These are phyloP conservation scores for Trichothecium roseum DNA, from an alignment of 2,329 filamentous ascomycete species.

Conservation along the genomic window DNA sequence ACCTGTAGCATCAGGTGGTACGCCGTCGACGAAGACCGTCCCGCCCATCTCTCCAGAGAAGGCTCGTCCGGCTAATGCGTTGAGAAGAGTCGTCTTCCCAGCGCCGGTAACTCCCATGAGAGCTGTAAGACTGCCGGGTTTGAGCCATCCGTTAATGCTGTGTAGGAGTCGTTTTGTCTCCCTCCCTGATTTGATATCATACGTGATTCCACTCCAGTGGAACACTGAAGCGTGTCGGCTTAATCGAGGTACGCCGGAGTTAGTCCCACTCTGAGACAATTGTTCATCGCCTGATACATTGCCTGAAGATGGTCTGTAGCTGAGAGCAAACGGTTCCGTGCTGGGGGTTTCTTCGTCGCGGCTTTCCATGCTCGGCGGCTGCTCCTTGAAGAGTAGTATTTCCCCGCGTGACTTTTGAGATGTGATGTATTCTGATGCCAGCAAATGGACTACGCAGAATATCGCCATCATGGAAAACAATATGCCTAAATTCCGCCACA, in stretches of 20 bases:
- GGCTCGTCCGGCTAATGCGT: constrained; percentile 35
- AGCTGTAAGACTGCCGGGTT: constrained; percentile 77
- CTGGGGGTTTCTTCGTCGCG: too few relatives aligned
- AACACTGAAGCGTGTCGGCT: too few relatives aligned
- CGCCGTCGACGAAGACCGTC: constrained; percentile 58
- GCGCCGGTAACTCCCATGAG: constrained; percentile 53
- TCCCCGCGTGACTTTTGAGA: too few relatives aligned
- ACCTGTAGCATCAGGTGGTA: too few relatives aligned
- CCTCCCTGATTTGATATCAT: constrained; percentile 60
- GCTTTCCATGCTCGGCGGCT: constrained; percentile 18
- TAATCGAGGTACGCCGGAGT: too few relatives aligned
- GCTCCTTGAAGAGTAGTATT: too few relatives aligned
- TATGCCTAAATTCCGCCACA: too few relatives aligned
- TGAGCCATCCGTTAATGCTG: constrained; percentile 78
- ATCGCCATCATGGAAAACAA: too few relatives aligned
- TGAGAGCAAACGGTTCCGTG: too few relatives aligned
- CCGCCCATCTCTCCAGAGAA: constrained; percentile 54
- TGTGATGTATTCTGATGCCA: constrained; percentile 48
- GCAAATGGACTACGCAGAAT: constrained; percentile 21
- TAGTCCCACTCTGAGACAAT: too few relatives aligned
- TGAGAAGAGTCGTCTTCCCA: constrained; percentile 32
- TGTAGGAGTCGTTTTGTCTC: constrained; percentile 64
- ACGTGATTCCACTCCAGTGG: constrained; percentile 70
- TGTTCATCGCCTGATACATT: too few relatives aligned
- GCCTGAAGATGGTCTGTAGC: too few relatives aligned